A percentile compares a stretch with the other conserved stretches of the same genome.
These are phyloP conservation scores for Pholiota molesta DNA, from an alignment of 768 basidiomycete genomes.

Conservation along the genomic window DNA sequence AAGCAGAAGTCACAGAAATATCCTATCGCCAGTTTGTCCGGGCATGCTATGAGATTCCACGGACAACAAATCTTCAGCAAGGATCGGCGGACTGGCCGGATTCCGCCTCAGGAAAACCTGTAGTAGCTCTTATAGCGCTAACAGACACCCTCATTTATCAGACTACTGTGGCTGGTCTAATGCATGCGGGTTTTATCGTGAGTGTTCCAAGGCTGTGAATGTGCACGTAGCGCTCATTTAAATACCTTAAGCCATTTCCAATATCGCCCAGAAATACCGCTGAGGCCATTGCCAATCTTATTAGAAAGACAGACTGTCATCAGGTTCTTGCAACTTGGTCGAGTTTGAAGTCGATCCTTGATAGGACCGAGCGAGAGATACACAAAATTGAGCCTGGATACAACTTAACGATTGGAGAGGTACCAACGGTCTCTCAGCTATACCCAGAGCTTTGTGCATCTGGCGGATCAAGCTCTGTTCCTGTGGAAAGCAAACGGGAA, in stretches of 20 bases:
- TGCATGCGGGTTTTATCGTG: conserved; percentile 12
- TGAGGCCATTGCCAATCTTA: conserved; percentile 12
- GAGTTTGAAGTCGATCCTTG: conserved; percentile 30
- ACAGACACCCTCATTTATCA: conserved; percentile 10
- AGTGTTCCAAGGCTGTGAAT: not conserved
- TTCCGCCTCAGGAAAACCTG: conserved; percentile 15
- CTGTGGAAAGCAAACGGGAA: too few species aligned
- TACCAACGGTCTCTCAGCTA: conserved; percentile 29
- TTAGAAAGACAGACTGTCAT: conserved; percentile 4
- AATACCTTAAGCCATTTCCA: too few species aligned
- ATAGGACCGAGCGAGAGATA: conserved; percentile 27
- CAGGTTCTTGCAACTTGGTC: conserved; percentile 29
- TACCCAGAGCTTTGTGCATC: conserved; percentile 37
- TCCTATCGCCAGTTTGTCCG: conserved; percentile 45
- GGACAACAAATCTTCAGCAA: conserved; percentile 30
- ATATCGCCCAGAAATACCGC: conserved; percentile 16
- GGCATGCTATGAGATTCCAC: conserved; percentile 44
- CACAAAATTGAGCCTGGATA: conserved; percentile 16
- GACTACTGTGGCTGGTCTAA: conserved; percentile 1
- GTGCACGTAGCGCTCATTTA: too few species aligned
- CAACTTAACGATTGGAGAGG: conserved; percentile 30
- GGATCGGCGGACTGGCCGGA: too few species aligned
- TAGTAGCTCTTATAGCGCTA: conserved; percentile 11
- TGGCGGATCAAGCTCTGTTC: too few species aligned
- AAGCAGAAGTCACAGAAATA: conserved; percentile 27